Evolutionary conservation across 2,329 filamentous ascomycete genomes (phyloP), one percentile per base, ranked within the genome.

Genomic region (Aspergillus hortae): DNA sequence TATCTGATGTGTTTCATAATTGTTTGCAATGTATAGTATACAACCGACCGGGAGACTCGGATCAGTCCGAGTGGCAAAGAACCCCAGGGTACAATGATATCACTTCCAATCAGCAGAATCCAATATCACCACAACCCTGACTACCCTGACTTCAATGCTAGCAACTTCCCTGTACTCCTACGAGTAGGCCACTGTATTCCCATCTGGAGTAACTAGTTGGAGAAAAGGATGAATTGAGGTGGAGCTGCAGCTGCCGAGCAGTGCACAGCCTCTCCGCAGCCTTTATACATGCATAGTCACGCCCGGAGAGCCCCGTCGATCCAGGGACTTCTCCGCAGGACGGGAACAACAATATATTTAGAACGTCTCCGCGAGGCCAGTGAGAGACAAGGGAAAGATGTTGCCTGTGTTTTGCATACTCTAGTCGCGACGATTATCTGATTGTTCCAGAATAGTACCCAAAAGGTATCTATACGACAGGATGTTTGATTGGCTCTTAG

Each of bases 181-280:
- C 23, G 19, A 23, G 27, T 30, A 30, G 27, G 27, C 27, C 27
- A 11, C 27, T 9, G 7, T 30, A 30, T 30, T 30, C 27, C 27
- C 27, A 30, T 30, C 27, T 30, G 27, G 7, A 10, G 27, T 23
- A 19, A 27, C 9, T 27, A 30, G 27, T 30, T 42, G 15, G 17
- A 42, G 15, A 17, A 23, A 23, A 17, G 40, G 27, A 10, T 9
- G 27, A 30, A 30, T 23, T 23, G 40, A 23, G 15, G 40, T 42
- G 40, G 40, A 42, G 15, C 40, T 19, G 10, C 35, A 36, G 43
- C 32, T 51, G 43, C 48, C 41, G 38, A 23, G 44, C 44, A n/a
- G 10, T 51, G 49, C 56, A 52, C 56, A 52, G 56, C 56, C 56
- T 51, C 40, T 42, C 48, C 44, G 49, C 54, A 30, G 10, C 52